Evolutionary conservation across 495 filamentous ascomycete genomes (phyloP).

Genomic region (Xylaria castorea): DNA sequence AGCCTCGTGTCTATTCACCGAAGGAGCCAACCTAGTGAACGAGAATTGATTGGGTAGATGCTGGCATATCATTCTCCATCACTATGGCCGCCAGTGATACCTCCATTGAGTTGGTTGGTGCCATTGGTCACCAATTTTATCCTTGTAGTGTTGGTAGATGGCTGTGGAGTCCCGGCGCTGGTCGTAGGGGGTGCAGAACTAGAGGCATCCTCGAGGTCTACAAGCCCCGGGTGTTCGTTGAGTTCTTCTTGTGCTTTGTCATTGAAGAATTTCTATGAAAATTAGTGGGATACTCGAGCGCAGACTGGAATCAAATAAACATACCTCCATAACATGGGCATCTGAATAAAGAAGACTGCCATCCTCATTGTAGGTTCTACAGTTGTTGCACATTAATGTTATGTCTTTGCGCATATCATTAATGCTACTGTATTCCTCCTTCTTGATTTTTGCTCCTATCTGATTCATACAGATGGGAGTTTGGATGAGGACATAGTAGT

Average conservation of each 20-base stretch:
- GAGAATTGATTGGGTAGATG: background rate
- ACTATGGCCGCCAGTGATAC: constrained; percentile 48
- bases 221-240: constrained; percentile 73
- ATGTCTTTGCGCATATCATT: constrained; percentile 84
- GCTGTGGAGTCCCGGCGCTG: constrained; percentile 73
- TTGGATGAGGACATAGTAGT: constrained; percentile 93
- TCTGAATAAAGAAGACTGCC: constrained; percentile 88
- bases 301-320: constrained; percentile 36
- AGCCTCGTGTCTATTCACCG: background rate
- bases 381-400: constrained; percentile 84
- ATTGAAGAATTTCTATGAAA: constrained; percentile 66
- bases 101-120: constrained; percentile 51
- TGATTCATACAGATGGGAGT: constrained; percentile 92
- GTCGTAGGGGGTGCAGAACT: constrained; percentile 70
- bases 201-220: constrained; percentile 68
- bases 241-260: constrained; percentile 72
- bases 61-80: constrained; percentile 50
- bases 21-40: background rate
- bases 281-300: constrained; percentile 28
- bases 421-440: constrained; percentile 83
- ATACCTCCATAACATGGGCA: constrained; percentile 91
- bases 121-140: constrained; percentile 65
- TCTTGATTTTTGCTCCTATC: constrained; percentile 92
- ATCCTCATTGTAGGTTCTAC: constrained; percentile 94
- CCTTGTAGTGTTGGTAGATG: constrained; percentile 53